phyloP scores from a whole-genome alignment of 2,329 filamentous ascomycete genomes.

The Paracoccidioides lutzii region DNA sequence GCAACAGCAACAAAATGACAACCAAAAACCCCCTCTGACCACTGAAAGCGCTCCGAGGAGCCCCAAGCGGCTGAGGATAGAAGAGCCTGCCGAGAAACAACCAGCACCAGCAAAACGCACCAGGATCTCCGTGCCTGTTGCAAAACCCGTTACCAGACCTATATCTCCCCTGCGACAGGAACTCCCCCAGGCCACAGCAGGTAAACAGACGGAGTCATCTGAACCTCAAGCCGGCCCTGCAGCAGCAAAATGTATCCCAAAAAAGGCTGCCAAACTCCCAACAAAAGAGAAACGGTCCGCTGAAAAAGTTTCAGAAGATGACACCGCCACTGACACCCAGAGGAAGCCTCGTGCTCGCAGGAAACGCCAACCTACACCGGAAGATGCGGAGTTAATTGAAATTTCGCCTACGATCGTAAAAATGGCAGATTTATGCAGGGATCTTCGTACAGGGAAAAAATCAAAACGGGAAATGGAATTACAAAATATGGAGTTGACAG shows the following conservation, averaged over 20 bases:
- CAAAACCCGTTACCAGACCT: conserved; percentile 1
- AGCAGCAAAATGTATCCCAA: conserved; percentile 11
- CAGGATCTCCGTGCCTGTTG: conserved; percentile 11
- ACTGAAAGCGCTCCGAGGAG: background rate
- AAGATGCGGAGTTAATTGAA: conserved; percentile 35
- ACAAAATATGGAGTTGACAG: conserved; percentile 43
- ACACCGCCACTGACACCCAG: conserved; percentile 10
- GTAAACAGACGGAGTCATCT: background rate
- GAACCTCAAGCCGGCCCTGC: background rate
- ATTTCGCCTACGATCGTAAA: conserved; percentile 43
- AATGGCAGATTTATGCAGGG: conserved; percentile 46
- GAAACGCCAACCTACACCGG: conserved; percentile 33
- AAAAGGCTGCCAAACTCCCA: conserved; percentile 10
- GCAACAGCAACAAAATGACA: background rate
- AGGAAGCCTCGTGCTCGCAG: conserved; percentile 21
- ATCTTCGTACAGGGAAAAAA: conserved; percentile 41
- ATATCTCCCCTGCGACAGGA: background rate
- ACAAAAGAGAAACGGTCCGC: conserved; percentile 3
- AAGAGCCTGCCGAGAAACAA: conserved; percentile 11
- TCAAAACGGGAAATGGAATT: conserved; percentile 46
- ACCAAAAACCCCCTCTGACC: background rate
- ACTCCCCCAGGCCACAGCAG: background rate
- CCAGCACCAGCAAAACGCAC: conserved; percentile 22
- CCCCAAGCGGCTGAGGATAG: background rate
- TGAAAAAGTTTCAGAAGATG: conserved; percentile 14